A percentile compares a stretch with the other conserved stretches of the same genome.
Conservation (phyloP, 495 filamentous ascomycete species). For the Delitschia confertaspora region DNA sequence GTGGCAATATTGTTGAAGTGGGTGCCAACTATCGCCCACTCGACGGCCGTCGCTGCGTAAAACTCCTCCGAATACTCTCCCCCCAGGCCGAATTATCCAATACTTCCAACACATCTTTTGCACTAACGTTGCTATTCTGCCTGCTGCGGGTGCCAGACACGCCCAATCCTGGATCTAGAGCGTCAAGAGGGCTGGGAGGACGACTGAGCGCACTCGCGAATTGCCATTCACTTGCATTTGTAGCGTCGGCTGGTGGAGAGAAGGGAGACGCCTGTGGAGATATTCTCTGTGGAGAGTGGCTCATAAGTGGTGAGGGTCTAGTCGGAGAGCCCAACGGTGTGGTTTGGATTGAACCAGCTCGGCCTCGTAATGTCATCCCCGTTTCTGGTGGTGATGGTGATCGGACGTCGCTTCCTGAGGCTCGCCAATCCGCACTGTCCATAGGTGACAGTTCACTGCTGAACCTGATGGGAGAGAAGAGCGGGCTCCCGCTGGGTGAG, state of each 20-base stretch:
- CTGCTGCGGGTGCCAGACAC: constrained; percentile 40
- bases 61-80: constrained; percentile 80
- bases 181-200: constrained; percentile 32
- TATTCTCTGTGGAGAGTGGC: constrained; percentile 16
- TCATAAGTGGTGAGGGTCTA: constrained; percentile 15
- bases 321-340: constrained; percentile 28
- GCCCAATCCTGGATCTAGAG: constrained; percentile 12
- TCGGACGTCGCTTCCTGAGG: constrained; percentile 23
- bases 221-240: constrained; percentile 30
- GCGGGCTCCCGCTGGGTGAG: constrained; percentile 19
- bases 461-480: constrained; percentile 26
- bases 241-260: constrained; percentile 19
- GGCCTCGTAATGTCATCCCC: constrained; percentile 26
- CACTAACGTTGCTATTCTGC: constrained; percentile 61
- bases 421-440: constrained; percentile 17
- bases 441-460: constrained; percentile 14
- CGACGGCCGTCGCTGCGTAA: constrained; percentile 62
- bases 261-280: constrained; percentile 23
- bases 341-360: constrained; percentile 34
- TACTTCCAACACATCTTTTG: constrained; percentile 69
- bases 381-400: constrained; percentile 17
- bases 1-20: too few species aligned
- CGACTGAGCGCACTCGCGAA: constrained; percentile 30
- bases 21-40: constrained; percentile 28
- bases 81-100: constrained; percentile 85